phyloP scores from a whole-genome alignment of 495 filamentous ascomycete species.

The Aspergillus haitiensis region DNA sequence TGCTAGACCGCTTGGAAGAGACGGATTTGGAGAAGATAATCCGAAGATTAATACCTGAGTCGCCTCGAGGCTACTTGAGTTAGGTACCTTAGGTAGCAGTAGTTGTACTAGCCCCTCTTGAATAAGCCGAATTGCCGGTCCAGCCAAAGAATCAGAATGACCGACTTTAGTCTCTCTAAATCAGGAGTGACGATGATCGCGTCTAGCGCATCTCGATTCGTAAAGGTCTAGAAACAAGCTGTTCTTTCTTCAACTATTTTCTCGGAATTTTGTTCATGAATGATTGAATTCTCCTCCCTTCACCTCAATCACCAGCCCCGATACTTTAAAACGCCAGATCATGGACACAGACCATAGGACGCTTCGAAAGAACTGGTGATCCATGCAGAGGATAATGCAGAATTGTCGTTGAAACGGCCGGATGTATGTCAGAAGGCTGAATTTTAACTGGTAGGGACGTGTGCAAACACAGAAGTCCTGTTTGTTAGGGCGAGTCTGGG shows the following conservation, averaged over 20 bases:
- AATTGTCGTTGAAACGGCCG: conserved; percentile 26
- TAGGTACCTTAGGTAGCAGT: too few species aligned
- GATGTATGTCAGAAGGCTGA: conserved; percentile 22
- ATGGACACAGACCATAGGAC: conserved; percentile 18
- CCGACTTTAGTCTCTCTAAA: not conserved
- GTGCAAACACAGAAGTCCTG: conserved; percentile 20
- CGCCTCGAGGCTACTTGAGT: too few species aligned
- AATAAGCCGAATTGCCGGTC: conserved; percentile 5
- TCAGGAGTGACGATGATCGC: not conserved
- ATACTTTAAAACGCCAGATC: conserved; percentile 1
- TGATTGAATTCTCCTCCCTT: conserved; percentile 3
- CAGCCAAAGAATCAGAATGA: conserved; percentile 1
- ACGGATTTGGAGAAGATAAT: not conserved
- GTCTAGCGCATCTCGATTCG: conserved; percentile 7
- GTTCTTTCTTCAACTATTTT: not conserved
- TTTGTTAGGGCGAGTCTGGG: conserved; percentile 7
- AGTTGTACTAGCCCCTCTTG: not conserved
- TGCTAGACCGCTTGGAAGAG: not conserved
- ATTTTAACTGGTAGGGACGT: conserved; percentile 19
- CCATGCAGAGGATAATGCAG: conserved; percentile 25
- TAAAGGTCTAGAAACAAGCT: conserved; percentile 6
- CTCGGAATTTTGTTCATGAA: not conserved
- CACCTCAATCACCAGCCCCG: not conserved
- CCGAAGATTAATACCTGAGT: not conserved
- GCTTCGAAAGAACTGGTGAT: conserved; percentile 27